These are phyloP conservation scores for Sclerotiophoma versabilis DNA, from an alignment of 2,329 filamentous ascomycete genomes.

Conservation along the genomic window DNA sequence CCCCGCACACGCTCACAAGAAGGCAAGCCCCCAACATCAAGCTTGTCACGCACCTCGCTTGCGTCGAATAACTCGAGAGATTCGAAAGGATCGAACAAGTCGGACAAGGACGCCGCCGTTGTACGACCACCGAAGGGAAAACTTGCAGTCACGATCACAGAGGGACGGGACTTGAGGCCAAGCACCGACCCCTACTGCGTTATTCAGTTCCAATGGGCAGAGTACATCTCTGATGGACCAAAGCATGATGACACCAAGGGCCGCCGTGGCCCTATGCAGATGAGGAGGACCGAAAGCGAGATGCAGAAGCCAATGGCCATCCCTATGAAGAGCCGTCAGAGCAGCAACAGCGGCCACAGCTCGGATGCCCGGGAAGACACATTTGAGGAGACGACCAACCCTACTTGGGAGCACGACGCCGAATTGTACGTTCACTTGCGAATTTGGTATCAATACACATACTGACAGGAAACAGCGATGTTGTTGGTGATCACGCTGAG, in stretches of 20 bases:
- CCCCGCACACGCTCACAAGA: slow-evolving; percentile 83
- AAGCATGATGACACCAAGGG: slow-evolving; percentile 63
- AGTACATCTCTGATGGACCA: slow-evolving; percentile 90
- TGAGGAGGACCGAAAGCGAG: slow-evolving; percentile 77
- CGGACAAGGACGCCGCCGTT: slow-evolving; percentile 61
- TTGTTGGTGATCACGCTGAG: slow-evolving; percentile 87
- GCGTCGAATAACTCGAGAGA: slow-evolving; percentile 52
- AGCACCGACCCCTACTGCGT: slow-evolving; percentile 94
- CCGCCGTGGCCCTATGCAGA: slow-evolving; percentile 53
- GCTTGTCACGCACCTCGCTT: slow-evolving; percentile 60
- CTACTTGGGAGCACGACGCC: slow-evolving; percentile 94
- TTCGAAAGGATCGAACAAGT: slow-evolving; percentile 29
- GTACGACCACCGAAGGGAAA: slow-evolving; percentile 82
- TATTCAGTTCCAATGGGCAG: slow-evolving; percentile 94
- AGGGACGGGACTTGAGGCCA: slow-evolving; percentile 81
- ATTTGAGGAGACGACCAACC: slow-evolving; percentile 76
- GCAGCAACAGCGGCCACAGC: slow-evolving; percentile 89
- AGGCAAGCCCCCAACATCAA: slow-evolving; percentile 50
- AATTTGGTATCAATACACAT: neutral
- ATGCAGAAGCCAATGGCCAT: slow-evolving; percentile 89
- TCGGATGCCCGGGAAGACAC: slow-evolving; percentile 59
- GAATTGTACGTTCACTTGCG: slow-evolving; percentile 77
- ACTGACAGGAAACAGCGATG: slow-evolving; percentile 69
- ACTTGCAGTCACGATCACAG: slow-evolving; percentile 84
- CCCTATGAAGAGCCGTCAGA: slow-evolving; percentile 95